Evolutionary conservation across 305 asterid species (phyloP), one percentile per base, ranked within the genome.

Genomic region (Solanum hybrid): DNA sequence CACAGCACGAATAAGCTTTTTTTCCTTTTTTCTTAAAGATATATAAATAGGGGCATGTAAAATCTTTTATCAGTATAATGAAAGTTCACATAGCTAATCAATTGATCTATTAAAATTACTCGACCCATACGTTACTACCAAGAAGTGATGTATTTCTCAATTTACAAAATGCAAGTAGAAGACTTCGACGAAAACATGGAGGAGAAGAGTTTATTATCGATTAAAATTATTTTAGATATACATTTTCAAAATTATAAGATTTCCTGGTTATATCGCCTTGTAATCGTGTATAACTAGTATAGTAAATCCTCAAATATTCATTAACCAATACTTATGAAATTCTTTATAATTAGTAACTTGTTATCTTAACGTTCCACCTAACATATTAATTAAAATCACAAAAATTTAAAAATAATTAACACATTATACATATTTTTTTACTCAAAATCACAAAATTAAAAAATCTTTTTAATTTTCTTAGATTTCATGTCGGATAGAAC

Each of bases 21-120:
- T 3, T 26, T 12, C 4, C 4, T 26, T 72, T 26, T 72, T 26
- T 2, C 1, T 72, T 72, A 2, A 11, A 72, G 1, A 26, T 57
- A 17, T 2, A 72, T 26, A 26, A 26, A 72, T 26, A 1, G 20
- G 2, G 10, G 0, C 4, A 6, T 0, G 3, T 29, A 27, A 11
- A 72, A 10, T 9, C 1, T n/a, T 26, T n/a, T 1, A 70, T n/a
- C 0, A 70, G 0, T 26, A 11, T 26, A 13, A 0, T 72, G 1
- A 11, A 11, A 72, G 0, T 72, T 26, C 2, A 72, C 0, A 5
- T 24, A 72, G 2, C 4, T 12, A 11, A 73, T 6, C 8, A 73
- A 12, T 6, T 27, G 10, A 12, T 1, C 10, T 72, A 24, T 10
- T 70, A 24, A 68, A 24, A 26, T 26, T 72, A 72, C 1, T 29